A percentile compares a stretch with the other conserved stretches of the same genome.
Conservation (phyloP, 2,329 filamentous ascomycete genomes). For the Diaporthe sp. region DNA sequence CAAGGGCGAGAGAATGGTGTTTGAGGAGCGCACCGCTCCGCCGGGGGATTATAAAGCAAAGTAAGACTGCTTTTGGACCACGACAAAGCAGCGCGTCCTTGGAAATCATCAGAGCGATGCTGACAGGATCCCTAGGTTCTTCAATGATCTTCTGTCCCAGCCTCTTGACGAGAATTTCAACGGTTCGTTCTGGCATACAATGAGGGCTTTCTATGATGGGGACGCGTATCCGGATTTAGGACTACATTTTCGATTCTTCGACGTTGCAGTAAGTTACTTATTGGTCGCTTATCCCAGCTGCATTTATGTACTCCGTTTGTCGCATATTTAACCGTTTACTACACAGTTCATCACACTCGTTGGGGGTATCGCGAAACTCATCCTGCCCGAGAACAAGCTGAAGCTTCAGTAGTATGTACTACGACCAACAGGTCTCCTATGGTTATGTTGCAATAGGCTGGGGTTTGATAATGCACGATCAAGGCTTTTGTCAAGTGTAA, state of each 20-base stretch:
- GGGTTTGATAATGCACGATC: not conserved
- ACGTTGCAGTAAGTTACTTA: constrained; percentile 24
- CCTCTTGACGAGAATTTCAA: constrained; percentile 4
- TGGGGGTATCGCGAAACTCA: constrained; percentile 16
- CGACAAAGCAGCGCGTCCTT: not conserved
- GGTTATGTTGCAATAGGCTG: not conserved
- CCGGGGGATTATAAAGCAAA: constrained; percentile 25
- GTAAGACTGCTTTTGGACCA: not conserved
- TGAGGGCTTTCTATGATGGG: constrained; percentile 29
- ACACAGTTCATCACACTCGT: constrained; percentile 29
- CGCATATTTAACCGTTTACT: not conserved
- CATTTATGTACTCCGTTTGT: not conserved
- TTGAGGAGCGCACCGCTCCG: constrained; percentile 21
- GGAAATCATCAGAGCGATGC: not conserved
- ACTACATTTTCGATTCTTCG: constrained; percentile 15
- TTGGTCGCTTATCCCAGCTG: not conserved
- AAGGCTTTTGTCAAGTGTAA: not conserved
- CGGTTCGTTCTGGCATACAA: constrained; percentile 4
- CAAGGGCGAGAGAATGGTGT: constrained; percentile 12
- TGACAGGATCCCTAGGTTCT: constrained; percentile 18
- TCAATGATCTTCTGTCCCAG: constrained; percentile 11
- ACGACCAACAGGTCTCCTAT: not conserved
- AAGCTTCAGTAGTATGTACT: constrained; percentile 6
- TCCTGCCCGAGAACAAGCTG: not conserved
- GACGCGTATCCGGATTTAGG: constrained; percentile 25